Conservation (phyloP, 495 filamentous ascomycete genomes). For the Aspergillus olivimuriae region DNA sequence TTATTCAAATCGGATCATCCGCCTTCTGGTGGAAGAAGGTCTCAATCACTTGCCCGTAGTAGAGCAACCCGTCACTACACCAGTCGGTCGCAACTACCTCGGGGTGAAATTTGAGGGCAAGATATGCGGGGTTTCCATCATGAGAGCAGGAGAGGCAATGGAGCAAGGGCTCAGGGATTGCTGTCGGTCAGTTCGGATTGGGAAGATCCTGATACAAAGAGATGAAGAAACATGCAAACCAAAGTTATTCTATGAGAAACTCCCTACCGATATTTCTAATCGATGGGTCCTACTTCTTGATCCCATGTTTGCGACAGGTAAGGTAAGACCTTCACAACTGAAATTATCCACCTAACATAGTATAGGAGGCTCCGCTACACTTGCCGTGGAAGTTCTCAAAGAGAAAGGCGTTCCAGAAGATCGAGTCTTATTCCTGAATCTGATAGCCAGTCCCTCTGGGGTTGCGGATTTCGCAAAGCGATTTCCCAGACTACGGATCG, state of each 20-base stretch:
- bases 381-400: slow-evolving; percentile 90
- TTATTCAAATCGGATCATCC: slow-evolving; percentile 97
- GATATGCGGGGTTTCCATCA: slow-evolving; percentile 97
- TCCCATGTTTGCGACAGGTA: slow-evolving; percentile 98
- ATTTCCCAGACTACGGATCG: slow-evolving; percentile 87
- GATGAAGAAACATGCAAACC: slow-evolving; percentile 93
- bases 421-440: slow-evolving; percentile 88
- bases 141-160: slow-evolving; percentile 98
- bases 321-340: slow-evolving; percentile 14
- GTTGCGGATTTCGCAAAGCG: slow-evolving; percentile 82
- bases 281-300: slow-evolving; percentile 94
- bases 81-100: slow-evolving; percentile 79
- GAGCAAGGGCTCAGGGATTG: slow-evolving; percentile 95
- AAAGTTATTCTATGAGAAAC: slow-evolving; percentile 92
- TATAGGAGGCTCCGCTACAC: slow-evolving; percentile 85
- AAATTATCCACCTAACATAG: slow-evolving; percentile 6
- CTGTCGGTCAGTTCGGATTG: slow-evolving; percentile 91
- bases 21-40: slow-evolving; percentile 95
- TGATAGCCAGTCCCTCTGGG: slow-evolving; percentile 92
- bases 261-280: slow-evolving; percentile 86
- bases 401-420: slow-evolving; percentile 89
- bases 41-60: slow-evolving; percentile 93
- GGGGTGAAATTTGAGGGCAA: slow-evolving; percentile 95
- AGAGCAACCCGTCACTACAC: slow-evolving; percentile 80
- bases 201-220: slow-evolving; percentile 95